Conservation (phyloP, 2,329 filamentous ascomycete genomes). For the Teratosphaeria zuluensis region DNA sequence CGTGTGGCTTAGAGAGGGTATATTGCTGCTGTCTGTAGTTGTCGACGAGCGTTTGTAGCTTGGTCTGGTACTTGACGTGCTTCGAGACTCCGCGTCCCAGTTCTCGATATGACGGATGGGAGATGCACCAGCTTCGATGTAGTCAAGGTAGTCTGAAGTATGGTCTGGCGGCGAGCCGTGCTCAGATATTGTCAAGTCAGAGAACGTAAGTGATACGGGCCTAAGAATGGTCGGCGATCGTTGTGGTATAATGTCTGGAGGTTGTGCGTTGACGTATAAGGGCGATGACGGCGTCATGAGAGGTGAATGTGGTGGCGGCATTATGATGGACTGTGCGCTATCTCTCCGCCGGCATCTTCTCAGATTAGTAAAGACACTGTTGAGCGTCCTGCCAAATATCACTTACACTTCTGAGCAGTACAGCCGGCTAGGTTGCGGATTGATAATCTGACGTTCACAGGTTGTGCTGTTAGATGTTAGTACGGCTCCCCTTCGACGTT, state of each 20-base stretch:
- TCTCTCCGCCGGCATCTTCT: constrained; percentile 40
- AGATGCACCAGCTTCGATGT: neutral
- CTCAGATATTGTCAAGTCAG: constrained; percentile 28
- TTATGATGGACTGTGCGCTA: constrained; percentile 7
- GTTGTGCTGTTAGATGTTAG: constrained; percentile 41
- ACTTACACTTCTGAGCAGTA: constrained; percentile 57
- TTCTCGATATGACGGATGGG: neutral
- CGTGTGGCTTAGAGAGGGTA: constrained; percentile 39
- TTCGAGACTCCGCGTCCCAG: neutral
- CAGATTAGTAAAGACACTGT: neutral
- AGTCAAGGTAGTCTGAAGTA: neutral
- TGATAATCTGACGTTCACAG: constrained; percentile 56
- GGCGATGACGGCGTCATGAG: constrained; percentile 10
- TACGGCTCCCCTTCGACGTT: no score
- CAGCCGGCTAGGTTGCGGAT: constrained; percentile 49
- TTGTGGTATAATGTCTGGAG: constrained; percentile 37
- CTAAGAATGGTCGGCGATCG: constrained; percentile 36
- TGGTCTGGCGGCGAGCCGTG: constrained; percentile 7
- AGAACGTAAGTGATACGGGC: constrained; percentile 29
- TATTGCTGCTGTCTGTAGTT: constrained; percentile 26
- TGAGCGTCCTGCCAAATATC: neutral
- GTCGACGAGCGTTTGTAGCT: constrained; percentile 5
- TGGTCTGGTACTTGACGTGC: neutral
- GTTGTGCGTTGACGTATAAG: constrained; percentile 13
- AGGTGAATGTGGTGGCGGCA: constrained; percentile 19